Evolutionary conservation across 768 basidiomycete species (phyloP).

Genomic region (Suillus ampliporus): DNA sequence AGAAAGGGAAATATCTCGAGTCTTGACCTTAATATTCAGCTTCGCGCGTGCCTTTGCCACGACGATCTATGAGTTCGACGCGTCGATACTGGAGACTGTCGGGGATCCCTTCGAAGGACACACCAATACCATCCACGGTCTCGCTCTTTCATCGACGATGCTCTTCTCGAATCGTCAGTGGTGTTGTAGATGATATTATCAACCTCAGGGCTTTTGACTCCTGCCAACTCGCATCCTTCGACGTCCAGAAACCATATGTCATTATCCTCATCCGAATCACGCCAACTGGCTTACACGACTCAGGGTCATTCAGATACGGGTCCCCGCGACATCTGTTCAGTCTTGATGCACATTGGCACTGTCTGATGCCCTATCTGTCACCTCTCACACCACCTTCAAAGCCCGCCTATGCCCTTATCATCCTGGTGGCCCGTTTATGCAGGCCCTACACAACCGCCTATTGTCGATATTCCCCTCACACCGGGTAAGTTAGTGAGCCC

Average conservation of each 20-base stretch:
- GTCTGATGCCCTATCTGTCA: background rate
- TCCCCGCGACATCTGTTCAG: too few species aligned
- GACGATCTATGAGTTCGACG: background rate
- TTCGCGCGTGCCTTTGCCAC: background rate
- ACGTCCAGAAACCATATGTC: too few species aligned
- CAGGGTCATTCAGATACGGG: too few species aligned
- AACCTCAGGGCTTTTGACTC: background rate
- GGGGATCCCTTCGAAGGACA: background rate
- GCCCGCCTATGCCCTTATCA: too few species aligned
- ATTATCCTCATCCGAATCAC: background rate
- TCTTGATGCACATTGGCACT: too few species aligned
- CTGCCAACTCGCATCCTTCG: background rate
- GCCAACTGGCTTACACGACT: background rate
- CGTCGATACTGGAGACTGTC: background rate
- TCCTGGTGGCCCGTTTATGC: too few species aligned
- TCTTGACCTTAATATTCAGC: background rate
- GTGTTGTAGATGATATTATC: background rate
- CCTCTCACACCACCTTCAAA: too few species aligned
- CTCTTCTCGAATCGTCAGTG: background rate
- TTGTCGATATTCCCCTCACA: background rate
- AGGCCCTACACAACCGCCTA: too few species aligned
- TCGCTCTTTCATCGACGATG: background rate
- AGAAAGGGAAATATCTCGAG: background rate
- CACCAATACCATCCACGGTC: background rate
- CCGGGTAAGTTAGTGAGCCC: too few species aligned